These are phyloP conservation scores for Clitoria ternatea DNA, from an alignment of 306 rosid genomes.

Conservation along the genomic window DNA sequence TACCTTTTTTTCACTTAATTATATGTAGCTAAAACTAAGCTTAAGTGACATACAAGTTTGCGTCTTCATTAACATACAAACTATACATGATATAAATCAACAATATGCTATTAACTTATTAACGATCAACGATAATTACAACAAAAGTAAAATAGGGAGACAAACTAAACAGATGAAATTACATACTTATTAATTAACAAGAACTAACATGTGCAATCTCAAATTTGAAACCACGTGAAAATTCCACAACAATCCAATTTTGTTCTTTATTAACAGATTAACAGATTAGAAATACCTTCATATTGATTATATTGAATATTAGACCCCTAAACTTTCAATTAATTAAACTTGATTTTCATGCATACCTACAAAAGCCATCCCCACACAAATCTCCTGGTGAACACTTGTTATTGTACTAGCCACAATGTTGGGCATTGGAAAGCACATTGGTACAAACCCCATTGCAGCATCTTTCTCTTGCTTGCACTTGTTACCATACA, in stretches of 20 bases:
- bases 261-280: not conserved
- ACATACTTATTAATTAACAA: not conserved
- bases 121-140: not conserved
- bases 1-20: no score
- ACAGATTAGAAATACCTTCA: no score
- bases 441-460: constrained; percentile 43
- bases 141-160: not conserved
- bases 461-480: constrained; percentile 42
- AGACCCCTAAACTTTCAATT: not conserved
- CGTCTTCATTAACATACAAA: not conserved
- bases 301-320: not conserved
- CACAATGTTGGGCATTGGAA: constrained; percentile 41
- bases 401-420: constrained; percentile 58
- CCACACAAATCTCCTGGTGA: constrained; percentile 39
- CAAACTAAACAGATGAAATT: not conserved
- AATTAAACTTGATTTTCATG: constrained; percentile 14
- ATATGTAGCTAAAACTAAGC: not conserved
- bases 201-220: not conserved
- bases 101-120: not conserved
- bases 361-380: constrained; percentile 57
- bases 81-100: not conserved
- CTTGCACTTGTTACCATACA: constrained; percentile 54
- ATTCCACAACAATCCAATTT: not conserved
- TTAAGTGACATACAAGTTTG: not conserved
- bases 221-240: not conserved